Evolutionary conservation across 768 basidiomycete genomes (phyloP), one percentile per base, ranked within the genome.

Genomic region (Hydnomerulius pinastri): DNA sequence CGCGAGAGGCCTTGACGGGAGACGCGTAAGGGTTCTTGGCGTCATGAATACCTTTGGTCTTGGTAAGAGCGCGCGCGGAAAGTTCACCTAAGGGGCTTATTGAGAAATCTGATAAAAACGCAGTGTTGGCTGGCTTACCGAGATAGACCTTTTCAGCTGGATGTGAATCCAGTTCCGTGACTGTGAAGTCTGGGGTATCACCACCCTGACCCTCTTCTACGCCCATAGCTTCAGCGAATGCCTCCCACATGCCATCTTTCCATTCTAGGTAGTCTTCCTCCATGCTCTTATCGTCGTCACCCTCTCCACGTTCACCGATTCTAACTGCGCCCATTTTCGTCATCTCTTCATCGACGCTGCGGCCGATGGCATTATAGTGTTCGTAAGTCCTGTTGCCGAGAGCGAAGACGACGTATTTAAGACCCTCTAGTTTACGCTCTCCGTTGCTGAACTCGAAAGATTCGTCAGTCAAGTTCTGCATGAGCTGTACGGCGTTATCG

Each of bases 231-330:
- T 77, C 68, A n/a, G 93, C 79, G 53, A 98, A 91, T 4, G 85
- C 83, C 15, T 88, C 86, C 90, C 94, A 98, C 94, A 98, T 95
- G 59, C 78, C 80, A 64, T 99, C 96, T 70, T 98, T 99, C 96
- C 96, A 99, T 61, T 92, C 94, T 11, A 99, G 82, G 68, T 98
- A 99, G 70, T 99, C 96, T 74, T 99, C 96, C 69, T 99, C 96
- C 95, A 99, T 98, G 65, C 90, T 93, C 77, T 97, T 97, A 72
- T 99, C 97, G 64, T 99, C 96, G 64, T 99, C 97, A 56, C 96
- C 96, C 70, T 98, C 95, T 9, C 96, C 96, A 32, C 87, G 78
- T 66, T 87, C 86, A 36, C 94, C 94, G 29, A 98, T 89, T 45
- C 92, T 84, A 46, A 75, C 67, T 18, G 83, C 97, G 24, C 94